Percentiles rank a stretch among this genome's conserved stretches.
phyloP scores from a whole-genome alignment of 257 asterid species.

The Capsicum rhomboideum region DNA sequence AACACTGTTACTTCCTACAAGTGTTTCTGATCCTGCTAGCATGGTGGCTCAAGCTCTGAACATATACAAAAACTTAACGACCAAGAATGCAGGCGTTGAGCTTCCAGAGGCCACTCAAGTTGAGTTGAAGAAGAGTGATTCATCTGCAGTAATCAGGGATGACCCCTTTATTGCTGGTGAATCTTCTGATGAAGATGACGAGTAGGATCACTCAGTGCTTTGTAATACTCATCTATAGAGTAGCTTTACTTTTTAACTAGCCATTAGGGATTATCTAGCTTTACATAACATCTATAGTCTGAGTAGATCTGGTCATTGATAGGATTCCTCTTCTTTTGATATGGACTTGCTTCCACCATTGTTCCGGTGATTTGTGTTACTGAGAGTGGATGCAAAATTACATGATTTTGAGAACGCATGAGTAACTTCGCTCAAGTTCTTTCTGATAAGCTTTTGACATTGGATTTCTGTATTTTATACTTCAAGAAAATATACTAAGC shows the following conservation, averaged over 20 bases:
- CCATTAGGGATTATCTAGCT: neutral
- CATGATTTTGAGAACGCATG: neutral
- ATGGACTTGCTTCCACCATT: neutral
- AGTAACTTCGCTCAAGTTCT: neutral
- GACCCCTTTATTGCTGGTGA: conserved; percentile 4
- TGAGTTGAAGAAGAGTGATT: conserved; percentile 4
- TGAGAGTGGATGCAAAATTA: neutral
- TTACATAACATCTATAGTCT: neutral
- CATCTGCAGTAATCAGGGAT: conserved; percentile 6
- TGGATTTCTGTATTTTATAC: neutral
- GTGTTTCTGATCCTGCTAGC: conserved; percentile 56
- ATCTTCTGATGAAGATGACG: neutral
- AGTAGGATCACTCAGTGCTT: neutral
- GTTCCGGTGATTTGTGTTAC: neutral
- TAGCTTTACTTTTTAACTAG: neutral
- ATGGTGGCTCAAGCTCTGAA: conserved; percentile 60
- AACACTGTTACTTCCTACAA: conserved; percentile 67
- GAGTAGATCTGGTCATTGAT: neutral
- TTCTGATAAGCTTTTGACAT: neutral
- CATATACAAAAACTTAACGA: conserved; percentile 50
- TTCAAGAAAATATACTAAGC: too few species aligned
- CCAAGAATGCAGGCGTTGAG: conserved; percentile 13
- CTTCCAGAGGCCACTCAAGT: neutral
- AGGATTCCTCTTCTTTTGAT: neutral
- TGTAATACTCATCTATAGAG: neutral